A percentile compares a stretch with the other conserved stretches of the same genome.
Conservation (phyloP, 2,329 filamentous ascomycete genomes). For the Fusarium sp. region DNA sequence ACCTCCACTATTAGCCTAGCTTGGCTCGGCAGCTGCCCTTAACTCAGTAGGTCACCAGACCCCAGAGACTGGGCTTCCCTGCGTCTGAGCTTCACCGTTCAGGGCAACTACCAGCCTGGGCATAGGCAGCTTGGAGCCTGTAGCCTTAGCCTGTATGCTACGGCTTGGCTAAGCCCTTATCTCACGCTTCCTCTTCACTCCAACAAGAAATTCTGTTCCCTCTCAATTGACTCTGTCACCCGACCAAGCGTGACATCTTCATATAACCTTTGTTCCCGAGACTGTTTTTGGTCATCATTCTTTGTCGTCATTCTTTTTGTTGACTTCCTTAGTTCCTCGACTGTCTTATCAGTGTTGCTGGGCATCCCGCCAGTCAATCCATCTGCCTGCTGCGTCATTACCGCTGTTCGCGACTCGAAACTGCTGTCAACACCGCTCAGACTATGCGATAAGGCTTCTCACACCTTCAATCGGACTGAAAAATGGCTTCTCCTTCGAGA, state of each 20-base stretch:
- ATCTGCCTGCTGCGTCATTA: constrained; percentile 21
- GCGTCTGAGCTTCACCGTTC: constrained; percentile 26
- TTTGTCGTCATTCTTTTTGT: constrained; percentile 31
- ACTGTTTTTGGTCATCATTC: constrained; percentile 17
- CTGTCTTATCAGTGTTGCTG: constrained; percentile 14
- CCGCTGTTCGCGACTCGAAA: constrained; percentile 13
- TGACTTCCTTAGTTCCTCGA: constrained; percentile 1
- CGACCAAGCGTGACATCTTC: constrained; percentile 18
- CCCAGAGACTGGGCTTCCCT: constrained; percentile 18
- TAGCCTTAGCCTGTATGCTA: background rate
- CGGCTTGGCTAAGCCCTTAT: constrained; percentile 33
- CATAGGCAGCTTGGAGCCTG: background rate
- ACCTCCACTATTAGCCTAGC: constrained; percentile 35
- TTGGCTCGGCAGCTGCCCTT: constrained; percentile 32
- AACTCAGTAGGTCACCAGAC: constrained; percentile 37
- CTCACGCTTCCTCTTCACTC: constrained; percentile 21
- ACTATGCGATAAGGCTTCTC: constrained; percentile 42
- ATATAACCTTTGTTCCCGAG: constrained; percentile 20
- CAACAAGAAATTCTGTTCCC: constrained; percentile 15
- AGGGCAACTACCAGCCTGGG: constrained; percentile 19
- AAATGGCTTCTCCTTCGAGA: constrained; percentile 53
- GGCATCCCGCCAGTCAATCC: background rate
- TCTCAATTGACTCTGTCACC: constrained; percentile 37
- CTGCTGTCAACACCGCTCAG: constrained; percentile 13
- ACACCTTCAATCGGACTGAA: constrained; percentile 23